Evolutionary conservation across 805 yeast species (phyloP), one percentile per base, ranked within the genome.

Genomic region (Hanseniaspora nectarophila): DNA sequence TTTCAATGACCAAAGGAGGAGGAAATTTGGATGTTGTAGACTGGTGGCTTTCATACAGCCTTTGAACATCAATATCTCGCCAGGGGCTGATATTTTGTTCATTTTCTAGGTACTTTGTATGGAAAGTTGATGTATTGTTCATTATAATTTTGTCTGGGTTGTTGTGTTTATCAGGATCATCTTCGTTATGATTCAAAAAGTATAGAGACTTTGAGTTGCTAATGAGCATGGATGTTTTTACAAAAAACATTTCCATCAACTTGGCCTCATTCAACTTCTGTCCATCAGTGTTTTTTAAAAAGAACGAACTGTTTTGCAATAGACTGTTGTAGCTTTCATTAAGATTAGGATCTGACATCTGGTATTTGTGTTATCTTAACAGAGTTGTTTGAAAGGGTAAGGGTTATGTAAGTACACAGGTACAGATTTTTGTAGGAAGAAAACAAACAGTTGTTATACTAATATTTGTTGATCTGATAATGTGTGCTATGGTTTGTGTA

Each of bases 1-100:
- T 81, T 63, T 92, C 98, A 24, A 92, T 73, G 15, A 92, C 85
- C 64, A 92, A 72, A 1, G 97, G 95, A 1, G 95, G 86, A 20
- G 54, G 50, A 15, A 81, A 64, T n/a, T 59, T 53, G 20, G 57
- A 54, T 20, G 45, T 53, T 12, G 34, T 45, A 15, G 21, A n/a
- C n/a, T 18, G 34, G 15, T 45, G 16, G 13, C 21, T 16, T n/a
- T 45, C 44, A n/a, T 38, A 24, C 32, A 44, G 16, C 24, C 28
- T 40, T n/a, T 43, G 21, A 4, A 51, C 21, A 33, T 37, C 48
- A 2, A 38, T 38, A 38, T 51, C 58, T 73, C 74, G 40, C 52
- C 52, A 48, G 15, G 40, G 5, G 61, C 77, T 77, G 51, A 73
- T 73, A 70, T 24, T 42, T 23, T 39, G 40, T 37, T 56, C 45